Evolutionary conservation across 805 yeast genomes (phyloP), one percentile per base, ranked within the genome.

Genomic region (Teunomyces kruisii): DNA sequence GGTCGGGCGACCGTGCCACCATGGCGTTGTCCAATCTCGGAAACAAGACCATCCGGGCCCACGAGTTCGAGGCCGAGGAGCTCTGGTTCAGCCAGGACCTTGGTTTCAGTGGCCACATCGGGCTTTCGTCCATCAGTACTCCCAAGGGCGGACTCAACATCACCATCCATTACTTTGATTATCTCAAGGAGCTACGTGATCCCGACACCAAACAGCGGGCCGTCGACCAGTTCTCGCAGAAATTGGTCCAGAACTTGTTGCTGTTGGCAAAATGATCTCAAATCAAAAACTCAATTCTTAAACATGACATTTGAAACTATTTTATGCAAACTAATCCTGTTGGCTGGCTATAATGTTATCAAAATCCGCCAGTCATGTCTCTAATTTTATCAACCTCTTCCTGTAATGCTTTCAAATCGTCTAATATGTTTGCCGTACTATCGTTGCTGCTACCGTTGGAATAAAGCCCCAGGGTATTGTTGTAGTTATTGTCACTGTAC

Each of bases 381-480:
- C 76, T 62, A 43, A 84, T 66, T 42, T 75, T 72, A 53, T 85
- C 86, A 16, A 85, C 88, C 59, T 85, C 90, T 30, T 75, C 83
- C 54, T 84, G 88, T 39, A 85, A 68, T 7, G 84, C 84, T 55
- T 76, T 77, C 46, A 85, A 67, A 56, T 84, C 86, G 39, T 84
- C 83, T 52, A 85, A 62, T 16, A 84, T 78, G 48, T 83, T 80
- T 3, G 76, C 64, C 19, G 77, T 72, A 49, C 75, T 69, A 24
- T 60, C 61, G 42, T 50, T 61, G 22, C 14, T 27, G 19, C n/a
- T 26, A 3, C 35, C 28, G 9, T 26, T 26, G 9, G 28, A 4
- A 10, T 26, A 26, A 8, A 9, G 28, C 9, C 28, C 12, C 12
- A 5, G 12, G 15, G n/a, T n/a, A n/a, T n/a, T n/a, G n/a, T 22